Conservation (phyloP, 2,329 filamentous ascomycete species). For the Fusarium acutatum region DNA sequence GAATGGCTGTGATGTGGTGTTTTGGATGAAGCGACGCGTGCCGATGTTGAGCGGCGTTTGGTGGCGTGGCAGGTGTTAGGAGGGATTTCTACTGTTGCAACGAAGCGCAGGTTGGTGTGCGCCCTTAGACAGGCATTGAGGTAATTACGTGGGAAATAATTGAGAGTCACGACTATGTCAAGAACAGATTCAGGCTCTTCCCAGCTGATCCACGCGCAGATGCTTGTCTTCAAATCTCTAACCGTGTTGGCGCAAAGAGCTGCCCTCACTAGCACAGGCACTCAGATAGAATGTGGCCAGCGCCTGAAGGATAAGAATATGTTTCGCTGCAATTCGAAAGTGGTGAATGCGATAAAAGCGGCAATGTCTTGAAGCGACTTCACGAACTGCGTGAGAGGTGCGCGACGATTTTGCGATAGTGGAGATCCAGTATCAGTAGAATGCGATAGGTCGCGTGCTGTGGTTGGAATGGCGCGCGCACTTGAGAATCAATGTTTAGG, state of each 20-base stretch:
- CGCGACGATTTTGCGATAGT: slow-evolving; percentile 15
- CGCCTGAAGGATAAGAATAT: background rate
- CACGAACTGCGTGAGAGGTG: background rate
- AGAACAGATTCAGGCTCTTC: slow-evolving; percentile 37
- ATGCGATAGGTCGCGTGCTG: slow-evolving; percentile 26
- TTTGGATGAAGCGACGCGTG: slow-evolving; percentile 12
- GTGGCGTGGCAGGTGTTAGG: slow-evolving; percentile 24
- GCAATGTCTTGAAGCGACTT: background rate
- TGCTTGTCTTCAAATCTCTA: slow-evolving; percentile 35
- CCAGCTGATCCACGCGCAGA: slow-evolving; percentile 37
- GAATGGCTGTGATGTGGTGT: background rate
- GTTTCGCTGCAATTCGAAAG: background rate
- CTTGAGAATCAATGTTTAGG: background rate
- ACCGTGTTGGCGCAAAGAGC: slow-evolving; percentile 29
- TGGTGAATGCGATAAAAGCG: background rate
- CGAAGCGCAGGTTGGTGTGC: slow-evolving; percentile 36
- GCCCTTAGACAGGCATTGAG: slow-evolving; percentile 42
- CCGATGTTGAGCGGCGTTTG: slow-evolving; percentile 13
- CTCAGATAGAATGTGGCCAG: background rate
- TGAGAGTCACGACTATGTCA: slow-evolving; percentile 48
- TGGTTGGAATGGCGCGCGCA: slow-evolving; percentile 1
- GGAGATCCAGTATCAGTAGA: slow-evolving; percentile 15
- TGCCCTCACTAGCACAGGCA: slow-evolving; percentile 9
- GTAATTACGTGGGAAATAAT: slow-evolving; percentile 47
- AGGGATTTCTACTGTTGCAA: slow-evolving; percentile 43